phyloP scores from a whole-genome alignment of 352 stramenopile species.

The Blastocystis sp. region DNA sequence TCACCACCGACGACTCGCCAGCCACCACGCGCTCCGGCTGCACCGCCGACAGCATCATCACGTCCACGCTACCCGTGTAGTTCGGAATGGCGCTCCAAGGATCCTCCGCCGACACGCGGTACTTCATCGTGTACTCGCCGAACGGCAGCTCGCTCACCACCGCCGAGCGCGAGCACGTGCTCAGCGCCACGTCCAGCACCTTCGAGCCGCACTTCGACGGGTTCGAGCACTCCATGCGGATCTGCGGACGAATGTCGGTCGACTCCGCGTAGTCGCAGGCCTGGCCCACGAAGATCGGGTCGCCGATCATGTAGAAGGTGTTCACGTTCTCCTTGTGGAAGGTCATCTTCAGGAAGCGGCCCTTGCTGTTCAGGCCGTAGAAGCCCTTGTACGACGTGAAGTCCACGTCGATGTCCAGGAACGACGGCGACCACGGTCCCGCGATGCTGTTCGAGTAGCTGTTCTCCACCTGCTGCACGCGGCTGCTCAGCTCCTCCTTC shows the following conservation, averaged over 20 bases:
- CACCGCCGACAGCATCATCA: constrained; percentile 45
- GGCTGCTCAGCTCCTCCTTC: not conserved
- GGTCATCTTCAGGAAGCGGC: constrained; percentile 65
- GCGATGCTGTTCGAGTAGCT: constrained; percentile 29
- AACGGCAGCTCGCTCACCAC: constrained; percentile 33
- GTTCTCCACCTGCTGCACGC: constrained; percentile 27
- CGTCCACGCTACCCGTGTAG: constrained; percentile 39
- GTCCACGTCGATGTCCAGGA: constrained; percentile 6
- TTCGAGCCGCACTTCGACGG: constrained; percentile 46
- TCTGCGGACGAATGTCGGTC: constrained; percentile 26
- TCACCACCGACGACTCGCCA: constrained; percentile 22
- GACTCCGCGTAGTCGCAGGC: constrained; percentile 55
- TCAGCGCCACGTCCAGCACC: not conserved
- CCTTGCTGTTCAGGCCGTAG: constrained; percentile 66
- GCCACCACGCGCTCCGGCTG: constrained; percentile 47
- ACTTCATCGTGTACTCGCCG: constrained; percentile 38
- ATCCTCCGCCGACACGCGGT: constrained; percentile 36
- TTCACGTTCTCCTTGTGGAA: constrained; percentile 45
- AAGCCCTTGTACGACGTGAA: constrained; percentile 38
- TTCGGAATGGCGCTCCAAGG: constrained; percentile 26
- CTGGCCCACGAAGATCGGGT: constrained; percentile 62
- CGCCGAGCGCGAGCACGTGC: constrained; percentile 57
- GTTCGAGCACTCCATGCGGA: constrained; percentile 29
- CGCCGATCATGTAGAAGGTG: constrained; percentile 43
- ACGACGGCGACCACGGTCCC: constrained; percentile 47